A percentile compares a stretch with the other conserved stretches of the same genome.
Evolutionary conservation across 2,329 filamentous ascomycete species (phyloP).

Genomic region (Beauveria brongniartii): DNA sequence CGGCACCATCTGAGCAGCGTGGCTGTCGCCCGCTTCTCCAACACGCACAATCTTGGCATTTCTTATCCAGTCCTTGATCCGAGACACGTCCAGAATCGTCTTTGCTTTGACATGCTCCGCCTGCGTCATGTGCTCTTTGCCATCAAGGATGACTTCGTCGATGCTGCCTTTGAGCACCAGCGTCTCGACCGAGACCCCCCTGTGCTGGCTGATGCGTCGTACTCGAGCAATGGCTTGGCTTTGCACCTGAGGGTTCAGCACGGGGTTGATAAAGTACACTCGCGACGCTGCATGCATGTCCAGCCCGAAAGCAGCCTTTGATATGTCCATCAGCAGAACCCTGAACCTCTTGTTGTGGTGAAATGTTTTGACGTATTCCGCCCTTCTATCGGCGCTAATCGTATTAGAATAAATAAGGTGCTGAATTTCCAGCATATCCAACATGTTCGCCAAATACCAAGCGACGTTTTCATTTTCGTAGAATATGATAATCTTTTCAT

Average conservation of each 20-base stretch:
- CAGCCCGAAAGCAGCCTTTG: conserved; percentile 78
- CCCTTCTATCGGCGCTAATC: conserved; percentile 52
- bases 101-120: conserved; percentile 50
- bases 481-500: conserved; percentile 86
- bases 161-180: conserved; percentile 72
- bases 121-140: conserved; percentile 67
- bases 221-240: conserved; percentile 88
- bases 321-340: conserved; percentile 86
- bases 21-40: conserved; percentile 20
- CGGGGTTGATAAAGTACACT: conserved; percentile 83
- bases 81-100: conserved; percentile 47
- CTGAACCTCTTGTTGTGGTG: conserved; percentile 61
- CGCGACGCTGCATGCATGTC: conserved; percentile 77
- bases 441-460: conserved; percentile 73
- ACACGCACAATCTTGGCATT: conserved; percentile 38
- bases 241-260: conserved; percentile 76
- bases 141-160: conserved; percentile 74
- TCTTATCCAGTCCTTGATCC: conserved; percentile 52
- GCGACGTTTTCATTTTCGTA: conserved; percentile 84
- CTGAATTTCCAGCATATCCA: conserved; percentile 61
- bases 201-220: conserved; percentile 76
- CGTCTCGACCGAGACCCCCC: conserved; percentile 76
- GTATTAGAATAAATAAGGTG: conserved; percentile 61
- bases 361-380: conserved; percentile 72
- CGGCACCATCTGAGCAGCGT: conserved; percentile 40